Evolutionary conservation across 108 stramenopile genomes (phyloP).

Genomic region (Asterionellopsis glacialis): DNA sequence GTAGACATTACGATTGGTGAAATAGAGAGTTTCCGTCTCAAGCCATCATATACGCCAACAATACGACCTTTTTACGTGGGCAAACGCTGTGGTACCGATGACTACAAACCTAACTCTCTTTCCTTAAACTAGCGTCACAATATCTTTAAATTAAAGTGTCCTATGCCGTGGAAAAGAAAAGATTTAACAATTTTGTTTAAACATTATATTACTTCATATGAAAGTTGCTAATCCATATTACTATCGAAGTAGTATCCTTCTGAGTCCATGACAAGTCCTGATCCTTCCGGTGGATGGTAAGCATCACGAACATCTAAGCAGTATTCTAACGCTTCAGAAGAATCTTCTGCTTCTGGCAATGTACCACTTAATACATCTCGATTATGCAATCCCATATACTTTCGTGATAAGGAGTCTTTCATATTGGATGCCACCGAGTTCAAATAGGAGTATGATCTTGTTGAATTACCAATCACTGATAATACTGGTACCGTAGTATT

Average conservation of each 20-base stretch:
- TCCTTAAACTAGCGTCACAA: too few species aligned
- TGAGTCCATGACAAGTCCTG: constrained; percentile 39
- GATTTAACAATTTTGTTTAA: too few species aligned
- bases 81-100: too few species aligned
- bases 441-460: constrained; percentile 41
- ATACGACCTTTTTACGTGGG: too few species aligned
- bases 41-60: too few species aligned
- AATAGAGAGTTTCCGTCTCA: too few species aligned
- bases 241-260: constrained; percentile 9
- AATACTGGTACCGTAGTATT: constrained; percentile 22
- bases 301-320: constrained; percentile 59
- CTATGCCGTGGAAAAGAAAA: too few species aligned
- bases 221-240: constrained; percentile 1
- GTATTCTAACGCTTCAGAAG: constrained; percentile 59
- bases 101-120: too few species aligned
- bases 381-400: constrained; percentile 46
- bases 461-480: constrained; percentile 66
- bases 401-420: constrained; percentile 37
- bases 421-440: constrained; percentile 40
- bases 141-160: too few species aligned
- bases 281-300: constrained; percentile 62
- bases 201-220: too few species aligned
- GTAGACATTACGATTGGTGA: too few species aligned
- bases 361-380: constrained; percentile 64
- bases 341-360: constrained; percentile 72